phyloP scores from a whole-genome alignment of 2,329 filamentous ascomycete genomes.

The Pyricularia sp. region DNA sequence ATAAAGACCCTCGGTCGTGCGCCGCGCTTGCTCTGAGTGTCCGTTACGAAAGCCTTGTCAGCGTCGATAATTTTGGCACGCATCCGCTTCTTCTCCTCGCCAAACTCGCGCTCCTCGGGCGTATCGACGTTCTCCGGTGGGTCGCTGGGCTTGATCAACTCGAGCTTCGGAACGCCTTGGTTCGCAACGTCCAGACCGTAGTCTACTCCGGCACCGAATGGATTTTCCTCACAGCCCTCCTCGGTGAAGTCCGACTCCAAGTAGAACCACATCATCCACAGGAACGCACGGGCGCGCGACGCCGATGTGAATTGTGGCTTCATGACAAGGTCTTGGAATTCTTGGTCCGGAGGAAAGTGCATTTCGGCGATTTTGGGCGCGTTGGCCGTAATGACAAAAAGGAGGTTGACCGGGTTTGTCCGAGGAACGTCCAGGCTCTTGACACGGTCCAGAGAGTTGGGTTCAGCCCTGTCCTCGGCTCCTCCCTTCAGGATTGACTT shows the following conservation, averaged over 20 bases:
- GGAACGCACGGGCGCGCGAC: slow-evolving; percentile 77
- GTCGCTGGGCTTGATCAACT: slow-evolving; percentile 55
- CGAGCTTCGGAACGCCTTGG: slow-evolving; percentile 60
- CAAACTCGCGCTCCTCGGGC: slow-evolving; percentile 59
- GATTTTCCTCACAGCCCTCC: slow-evolving; percentile 81
- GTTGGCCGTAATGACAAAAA: slow-evolving; percentile 87
- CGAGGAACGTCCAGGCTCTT: slow-evolving; percentile 57
- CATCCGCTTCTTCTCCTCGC: slow-evolving; percentile 63
- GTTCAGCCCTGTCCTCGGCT: slow-evolving; percentile 81
- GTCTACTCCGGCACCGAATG: slow-evolving; percentile 68
- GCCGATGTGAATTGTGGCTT: slow-evolving; percentile 70
- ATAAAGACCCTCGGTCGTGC: slow-evolving; percentile 24
- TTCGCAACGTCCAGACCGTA: slow-evolving; percentile 56
- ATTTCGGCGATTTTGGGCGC: slow-evolving; percentile 87
- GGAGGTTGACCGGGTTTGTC: slow-evolving; percentile 94
- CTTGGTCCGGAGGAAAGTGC: slow-evolving; percentile 75
- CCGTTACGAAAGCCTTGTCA: slow-evolving; percentile 60
- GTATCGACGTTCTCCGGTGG: slow-evolving; percentile 67
- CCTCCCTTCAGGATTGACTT: slow-evolving; percentile 98
- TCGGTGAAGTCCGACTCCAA: slow-evolving; percentile 90
- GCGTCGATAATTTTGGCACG: slow-evolving; percentile 66
- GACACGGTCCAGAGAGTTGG: slow-evolving; percentile 74
- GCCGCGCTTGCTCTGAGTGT: slow-evolving; percentile 50
- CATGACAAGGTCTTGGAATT: slow-evolving; percentile 98
- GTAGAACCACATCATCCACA: slow-evolving; percentile 99